Evolutionary conservation across 352 stramenopile species (phyloP).

Genomic region (Pythium oligandrum): DNA sequence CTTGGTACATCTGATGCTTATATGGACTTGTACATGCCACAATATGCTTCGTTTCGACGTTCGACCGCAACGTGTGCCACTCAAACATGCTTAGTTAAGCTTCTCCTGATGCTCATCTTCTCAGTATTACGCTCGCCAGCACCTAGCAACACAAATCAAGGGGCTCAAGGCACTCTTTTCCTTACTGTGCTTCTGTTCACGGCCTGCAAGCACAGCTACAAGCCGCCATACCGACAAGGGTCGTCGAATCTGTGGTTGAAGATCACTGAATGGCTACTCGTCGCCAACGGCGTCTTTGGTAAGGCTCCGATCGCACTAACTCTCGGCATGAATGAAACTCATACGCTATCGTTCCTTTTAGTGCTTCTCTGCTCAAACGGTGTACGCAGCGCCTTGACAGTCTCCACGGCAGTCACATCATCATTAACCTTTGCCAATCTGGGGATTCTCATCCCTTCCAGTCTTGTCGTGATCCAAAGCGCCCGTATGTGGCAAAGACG

Average conservation of each 20-base stretch:
- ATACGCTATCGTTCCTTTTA: constrained; percentile 9
- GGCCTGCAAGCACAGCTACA: constrained; percentile 19
- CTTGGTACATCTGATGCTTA: constrained; percentile 52
- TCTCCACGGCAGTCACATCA: constrained; percentile 44
- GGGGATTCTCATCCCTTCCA: constrained; percentile 18
- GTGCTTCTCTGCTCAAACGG: constrained; percentile 50
- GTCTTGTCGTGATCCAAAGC: constrained; percentile 13
- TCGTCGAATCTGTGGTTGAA: constrained; percentile 32
- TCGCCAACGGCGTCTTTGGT: constrained; percentile 50
- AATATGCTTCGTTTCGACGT: constrained; percentile 41
- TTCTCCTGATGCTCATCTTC: constrained; percentile 44
- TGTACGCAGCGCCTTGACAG: constrained; percentile 56
- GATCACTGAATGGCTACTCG: constrained; percentile 33
- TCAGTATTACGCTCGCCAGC: constrained; percentile 38
- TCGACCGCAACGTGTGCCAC: constrained; percentile 27
- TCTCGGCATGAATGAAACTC: not conserved
- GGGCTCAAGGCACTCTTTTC: constrained; percentile 45
- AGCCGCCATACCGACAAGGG: constrained; percentile 26
- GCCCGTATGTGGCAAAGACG: constrained; percentile 5
- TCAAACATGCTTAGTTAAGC: constrained; percentile 39
- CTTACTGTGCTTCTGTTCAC: constrained; percentile 24
- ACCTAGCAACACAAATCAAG: constrained; percentile 34
- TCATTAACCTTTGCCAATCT: constrained; percentile 47
- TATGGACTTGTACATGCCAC: constrained; percentile 49
- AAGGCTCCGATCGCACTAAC: constrained; percentile 3